These are phyloP conservation scores for Arbutus unedo DNA, from an alignment of 148 eudicot species.

Conservation along the genomic window DNA sequence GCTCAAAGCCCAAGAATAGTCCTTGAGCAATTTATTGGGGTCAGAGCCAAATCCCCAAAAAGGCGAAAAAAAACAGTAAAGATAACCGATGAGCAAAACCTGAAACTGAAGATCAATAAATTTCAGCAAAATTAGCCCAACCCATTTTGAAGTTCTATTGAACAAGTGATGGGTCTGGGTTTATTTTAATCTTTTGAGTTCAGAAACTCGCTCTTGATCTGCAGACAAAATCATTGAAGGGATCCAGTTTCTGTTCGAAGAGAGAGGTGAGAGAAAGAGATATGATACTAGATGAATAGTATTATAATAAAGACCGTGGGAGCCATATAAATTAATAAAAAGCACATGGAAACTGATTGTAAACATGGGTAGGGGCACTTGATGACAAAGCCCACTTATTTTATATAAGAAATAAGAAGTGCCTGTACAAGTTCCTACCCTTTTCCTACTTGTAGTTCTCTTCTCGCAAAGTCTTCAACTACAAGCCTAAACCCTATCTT, in stretches of 20 bases:
- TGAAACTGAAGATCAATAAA: background rate
- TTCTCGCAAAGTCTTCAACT: background rate
- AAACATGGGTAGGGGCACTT: slow-evolving; percentile 22
- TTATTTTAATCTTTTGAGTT: slow-evolving; percentile 7
- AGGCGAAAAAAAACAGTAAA: slow-evolving; percentile 9
- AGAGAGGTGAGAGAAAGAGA: background rate
- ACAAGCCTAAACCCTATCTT: background rate
- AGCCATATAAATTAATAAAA: slow-evolving; percentile 13
- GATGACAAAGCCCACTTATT: background rate
- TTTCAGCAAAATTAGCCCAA: background rate
- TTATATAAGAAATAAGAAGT: background rate
- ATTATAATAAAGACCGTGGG: slow-evolving; percentile 12
- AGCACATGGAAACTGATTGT: slow-evolving; percentile 24
- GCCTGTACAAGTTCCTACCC: slow-evolving; percentile 4
- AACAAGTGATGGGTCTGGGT: slow-evolving; percentile 13
- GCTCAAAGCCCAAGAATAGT: slow-evolving; percentile 15
- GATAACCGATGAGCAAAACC: slow-evolving; percentile 16
- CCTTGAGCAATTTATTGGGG: slow-evolving; percentile 6
- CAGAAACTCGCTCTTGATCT: slow-evolving; percentile 22
- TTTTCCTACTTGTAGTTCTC: background rate
- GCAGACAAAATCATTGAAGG: slow-evolving; percentile 20
- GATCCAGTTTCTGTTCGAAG: slow-evolving; percentile 9
- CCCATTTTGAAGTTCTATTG: background rate
- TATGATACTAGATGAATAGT: background rate
- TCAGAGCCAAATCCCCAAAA: slow-evolving; percentile 15